phyloP scores from a whole-genome alignment of 2,329 filamentous ascomycete species.

The Diaporthe sp. region DNA sequence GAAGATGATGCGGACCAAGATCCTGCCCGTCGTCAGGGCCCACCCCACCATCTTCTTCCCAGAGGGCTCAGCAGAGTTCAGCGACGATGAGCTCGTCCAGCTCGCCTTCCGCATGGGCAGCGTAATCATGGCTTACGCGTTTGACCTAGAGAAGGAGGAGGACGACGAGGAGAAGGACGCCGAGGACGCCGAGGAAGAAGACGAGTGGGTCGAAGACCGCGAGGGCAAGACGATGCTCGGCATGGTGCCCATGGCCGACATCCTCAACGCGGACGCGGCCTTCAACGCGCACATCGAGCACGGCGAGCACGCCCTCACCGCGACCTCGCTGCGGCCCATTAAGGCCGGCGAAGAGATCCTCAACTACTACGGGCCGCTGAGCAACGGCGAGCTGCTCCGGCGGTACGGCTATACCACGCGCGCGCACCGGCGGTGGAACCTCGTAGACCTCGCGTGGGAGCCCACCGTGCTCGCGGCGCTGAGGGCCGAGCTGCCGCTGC shows the following conservation, averaged over 20 bases:
- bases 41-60: constrained; percentile 63
- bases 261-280: constrained; percentile 89
- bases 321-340: constrained; percentile 79
- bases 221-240: constrained; percentile 75
- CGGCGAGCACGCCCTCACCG: constrained; percentile 71
- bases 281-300: constrained; percentile 79
- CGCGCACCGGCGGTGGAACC: constrained; percentile 83
- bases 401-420: constrained; percentile 90
- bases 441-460: constrained; percentile 81
- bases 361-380: constrained; percentile 90
- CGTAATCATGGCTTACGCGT: constrained; percentile 93
- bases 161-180: constrained; percentile 67
- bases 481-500: constrained; percentile 54
- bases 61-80: constrained; percentile 49
- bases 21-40: constrained; percentile 65
- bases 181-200: constrained; percentile 69
- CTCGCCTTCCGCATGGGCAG: constrained; percentile 86
- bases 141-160: constrained; percentile 76
- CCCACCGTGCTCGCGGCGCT: constrained; percentile 64
- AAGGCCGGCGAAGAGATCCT: constrained; percentile 81
- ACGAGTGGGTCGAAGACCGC: constrained; percentile 76
- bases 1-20: constrained; percentile 71
- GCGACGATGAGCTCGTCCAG: constrained; percentile 61
- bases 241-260: constrained; percentile 92
- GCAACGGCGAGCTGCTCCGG: constrained; percentile 84